phyloP scores from a whole-genome alignment of 2,329 filamentous ascomycete genomes.

The Fusarium setosum region DNA sequence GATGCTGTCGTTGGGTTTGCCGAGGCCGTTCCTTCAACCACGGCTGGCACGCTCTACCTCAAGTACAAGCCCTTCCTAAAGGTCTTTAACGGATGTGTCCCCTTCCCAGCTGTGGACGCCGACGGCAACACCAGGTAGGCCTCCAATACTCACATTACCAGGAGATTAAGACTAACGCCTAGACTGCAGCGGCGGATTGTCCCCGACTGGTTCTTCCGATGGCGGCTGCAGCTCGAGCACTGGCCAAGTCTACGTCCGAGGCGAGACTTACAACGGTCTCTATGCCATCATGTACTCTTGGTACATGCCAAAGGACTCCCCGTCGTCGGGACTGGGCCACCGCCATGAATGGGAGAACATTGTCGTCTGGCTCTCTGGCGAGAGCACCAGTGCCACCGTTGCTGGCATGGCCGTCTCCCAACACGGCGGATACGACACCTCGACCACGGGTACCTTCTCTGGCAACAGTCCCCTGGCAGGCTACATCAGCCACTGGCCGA shows the following conservation, averaged over 20 bases:
- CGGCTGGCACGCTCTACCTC: slow-evolving; percentile 44
- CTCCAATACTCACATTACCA: neutral
- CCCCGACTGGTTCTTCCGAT: slow-evolving; percentile 43
- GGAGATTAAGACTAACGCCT: slow-evolving; percentile 1
- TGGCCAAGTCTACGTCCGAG: slow-evolving; percentile 55
- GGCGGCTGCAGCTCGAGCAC: slow-evolving; percentile 49
- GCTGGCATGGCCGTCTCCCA: slow-evolving; percentile 51
- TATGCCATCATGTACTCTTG: slow-evolving; percentile 58
- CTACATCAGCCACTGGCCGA: slow-evolving; percentile 46
- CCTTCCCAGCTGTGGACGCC: slow-evolving; percentile 70
- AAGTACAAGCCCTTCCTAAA: slow-evolving; percentile 50
- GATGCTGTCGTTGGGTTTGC: slow-evolving; percentile 48
- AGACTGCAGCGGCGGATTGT: slow-evolving; percentile 47
- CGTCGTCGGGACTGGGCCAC: slow-evolving; percentile 43
- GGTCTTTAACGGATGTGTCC: slow-evolving; percentile 71
- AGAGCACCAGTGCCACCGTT: slow-evolving; percentile 39
- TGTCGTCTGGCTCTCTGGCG: slow-evolving; percentile 43
- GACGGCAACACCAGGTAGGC: slow-evolving; percentile 60
- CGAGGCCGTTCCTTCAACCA: slow-evolving; percentile 45
- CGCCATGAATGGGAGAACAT: slow-evolving; percentile 43
- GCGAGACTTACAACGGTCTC: slow-evolving; percentile 44
- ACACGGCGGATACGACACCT: slow-evolving; percentile 50
- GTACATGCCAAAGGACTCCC: slow-evolving; percentile 60
- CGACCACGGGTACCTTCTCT: slow-evolving; percentile 37
- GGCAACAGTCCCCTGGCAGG: slow-evolving; percentile 46